phyloP scores from a whole-genome alignment of 164 flowering plant species.

The Umbellularia californica region DNA sequence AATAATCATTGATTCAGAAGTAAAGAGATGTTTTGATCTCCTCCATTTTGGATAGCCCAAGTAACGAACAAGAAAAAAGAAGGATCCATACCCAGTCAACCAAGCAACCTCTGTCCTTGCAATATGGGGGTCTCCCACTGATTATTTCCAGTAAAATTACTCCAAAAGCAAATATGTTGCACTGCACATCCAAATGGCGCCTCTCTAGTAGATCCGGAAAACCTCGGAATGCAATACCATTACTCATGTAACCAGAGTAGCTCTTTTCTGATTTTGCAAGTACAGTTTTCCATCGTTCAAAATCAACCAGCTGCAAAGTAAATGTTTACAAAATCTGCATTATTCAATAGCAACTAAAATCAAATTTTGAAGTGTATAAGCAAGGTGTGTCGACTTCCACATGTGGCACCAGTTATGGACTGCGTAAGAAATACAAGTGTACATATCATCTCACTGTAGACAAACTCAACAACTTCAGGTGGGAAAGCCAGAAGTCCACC shows the following conservation, averaged over 20 bases:
- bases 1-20: neutral
- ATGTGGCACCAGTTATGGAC: too few relatives aligned
- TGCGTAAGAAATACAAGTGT: too few relatives aligned
- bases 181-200: slow-evolving; percentile 61
- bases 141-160: slow-evolving; percentile 77
- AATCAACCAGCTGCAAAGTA: slow-evolving; percentile 73
- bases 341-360: neutral
- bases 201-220: slow-evolving; percentile 60
- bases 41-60: neutral
- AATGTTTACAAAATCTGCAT: neutral
- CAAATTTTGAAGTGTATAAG: neutral
- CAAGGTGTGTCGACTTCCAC: neutral
- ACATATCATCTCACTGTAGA: too few relatives aligned
- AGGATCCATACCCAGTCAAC: slow-evolving; percentile 72
- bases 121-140: slow-evolving; percentile 77
- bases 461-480: too few relatives aligned
- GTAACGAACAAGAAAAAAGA: neutral
- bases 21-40: neutral
- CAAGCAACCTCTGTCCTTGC: slow-evolving; percentile 73
- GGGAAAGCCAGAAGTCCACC: too few relatives aligned
- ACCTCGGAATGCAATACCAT: slow-evolving; percentile 46
- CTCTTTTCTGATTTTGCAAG: slow-evolving; percentile 74
- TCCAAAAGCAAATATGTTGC: slow-evolving; percentile 74
- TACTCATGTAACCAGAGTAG: slow-evolving; percentile 47
- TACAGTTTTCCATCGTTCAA: slow-evolving; percentile 86